Evolutionary conservation across 2,329 filamentous ascomycete genomes (phyloP).

Genomic region (Pseudocercospora macadamiae): DNA sequence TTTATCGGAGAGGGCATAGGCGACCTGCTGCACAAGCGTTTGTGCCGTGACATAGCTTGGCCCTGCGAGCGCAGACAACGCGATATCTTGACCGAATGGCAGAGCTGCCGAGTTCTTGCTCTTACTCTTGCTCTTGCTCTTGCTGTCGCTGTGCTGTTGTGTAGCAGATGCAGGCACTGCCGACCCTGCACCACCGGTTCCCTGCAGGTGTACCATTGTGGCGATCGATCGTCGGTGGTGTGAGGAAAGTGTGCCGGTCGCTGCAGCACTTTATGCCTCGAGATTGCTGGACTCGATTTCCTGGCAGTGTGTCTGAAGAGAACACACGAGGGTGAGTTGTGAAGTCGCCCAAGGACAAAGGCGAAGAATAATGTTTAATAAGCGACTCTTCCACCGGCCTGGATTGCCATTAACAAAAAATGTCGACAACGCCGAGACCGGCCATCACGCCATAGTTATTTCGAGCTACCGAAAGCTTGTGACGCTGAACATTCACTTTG

Average conservation of each 20-base stretch:
- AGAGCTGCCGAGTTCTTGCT: constrained; percentile 49
- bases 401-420: neutral
- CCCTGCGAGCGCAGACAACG: constrained; percentile 68
- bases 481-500: no score
- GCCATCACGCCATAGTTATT: neutral
- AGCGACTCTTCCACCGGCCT: no score
- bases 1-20: constrained; percentile 93
- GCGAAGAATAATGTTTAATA: neutral
- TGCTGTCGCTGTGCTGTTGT: neutral
- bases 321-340: neutral
- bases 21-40: constrained; percentile 91
- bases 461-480: no score
- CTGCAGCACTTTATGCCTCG: neutral
- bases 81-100: constrained; percentile 56
- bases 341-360: neutral
- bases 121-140: constrained; percentile 9
- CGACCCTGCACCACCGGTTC: constrained; percentile 36
- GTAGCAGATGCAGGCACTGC: constrained; percentile 2
- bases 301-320: neutral
- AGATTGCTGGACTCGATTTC: no score
- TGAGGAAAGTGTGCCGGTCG: neutral
- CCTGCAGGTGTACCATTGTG: constrained; percentile 40
- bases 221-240: constrained; percentile 34
- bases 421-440: neutral
- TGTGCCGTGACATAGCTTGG: constrained; percentile 93